Evolutionary conservation across 23 red algal genomes (phyloP).

Genomic region (Gracilaria domingensis): DNA sequence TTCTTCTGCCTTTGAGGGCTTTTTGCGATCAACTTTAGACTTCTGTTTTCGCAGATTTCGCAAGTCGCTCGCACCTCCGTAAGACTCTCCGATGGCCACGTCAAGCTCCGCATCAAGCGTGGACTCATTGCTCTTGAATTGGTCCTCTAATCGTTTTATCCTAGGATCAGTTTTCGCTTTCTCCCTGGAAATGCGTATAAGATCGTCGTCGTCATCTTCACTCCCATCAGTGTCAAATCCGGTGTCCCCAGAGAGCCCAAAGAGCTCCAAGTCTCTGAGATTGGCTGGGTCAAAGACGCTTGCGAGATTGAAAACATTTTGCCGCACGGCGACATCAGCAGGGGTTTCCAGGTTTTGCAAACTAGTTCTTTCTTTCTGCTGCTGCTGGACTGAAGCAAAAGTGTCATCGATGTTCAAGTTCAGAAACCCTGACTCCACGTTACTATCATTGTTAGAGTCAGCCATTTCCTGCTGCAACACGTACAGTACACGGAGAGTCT

Average conservation of each 20-base stretch:
- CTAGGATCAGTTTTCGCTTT: slow-evolving; percentile 22
- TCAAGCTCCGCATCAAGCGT: slow-evolving; percentile 61
- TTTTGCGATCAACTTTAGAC: background rate
- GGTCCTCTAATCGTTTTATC: slow-evolving; percentile 9
- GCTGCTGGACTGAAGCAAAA: slow-evolving; percentile 16
- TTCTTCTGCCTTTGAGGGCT: slow-evolving; percentile 22
- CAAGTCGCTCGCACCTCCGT: slow-evolving; percentile 8
- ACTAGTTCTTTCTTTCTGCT: slow-evolving; percentile 47
- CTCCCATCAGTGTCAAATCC: slow-evolving; percentile 33
- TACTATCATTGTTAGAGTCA: background rate
- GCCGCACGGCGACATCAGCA: slow-evolving; percentile 25
- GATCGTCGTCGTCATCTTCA: slow-evolving; percentile 45
- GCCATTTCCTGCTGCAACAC: background rate
- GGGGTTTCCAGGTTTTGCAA: slow-evolving; percentile 38
- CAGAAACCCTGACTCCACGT: background rate
- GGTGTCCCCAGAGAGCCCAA: slow-evolving; percentile 32
- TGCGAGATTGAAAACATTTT: slow-evolving; percentile 56
- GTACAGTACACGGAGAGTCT: too few relatives aligned
- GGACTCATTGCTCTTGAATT: slow-evolving; percentile 7
- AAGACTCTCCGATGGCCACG: slow-evolving; percentile 35
- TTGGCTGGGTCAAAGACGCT: slow-evolving; percentile 63
- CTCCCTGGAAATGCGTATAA: background rate
- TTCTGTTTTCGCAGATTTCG: slow-evolving; percentile 30
- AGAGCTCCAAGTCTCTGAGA: slow-evolving; percentile 62
- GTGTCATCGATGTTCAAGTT: slow-evolving; percentile 25